Percentiles rank a stretch among this genome's conserved stretches.
These are phyloP conservation scores for Trichosporon sp. DNA, from an alignment of 1,284 basidiomycete species.

Conservation along the genomic window DNA sequence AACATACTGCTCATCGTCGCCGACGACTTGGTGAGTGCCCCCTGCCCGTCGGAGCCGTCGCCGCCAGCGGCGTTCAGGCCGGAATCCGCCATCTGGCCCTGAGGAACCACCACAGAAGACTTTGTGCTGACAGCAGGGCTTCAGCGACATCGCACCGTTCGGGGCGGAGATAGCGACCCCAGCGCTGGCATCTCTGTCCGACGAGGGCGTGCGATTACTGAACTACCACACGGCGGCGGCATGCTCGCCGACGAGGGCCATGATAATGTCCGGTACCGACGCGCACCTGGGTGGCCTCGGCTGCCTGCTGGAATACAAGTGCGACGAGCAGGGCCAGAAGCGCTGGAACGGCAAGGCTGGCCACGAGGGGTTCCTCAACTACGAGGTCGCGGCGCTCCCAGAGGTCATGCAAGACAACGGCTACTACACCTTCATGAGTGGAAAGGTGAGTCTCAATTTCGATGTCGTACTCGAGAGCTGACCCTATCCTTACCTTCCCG, in stretches of 20 bases:
- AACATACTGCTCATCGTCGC: slow-evolving; percentile 13
- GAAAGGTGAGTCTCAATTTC: slow-evolving; percentile 8
- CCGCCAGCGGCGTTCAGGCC: neutral
- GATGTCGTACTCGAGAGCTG: neutral
- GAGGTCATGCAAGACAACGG: slow-evolving; percentile 28
- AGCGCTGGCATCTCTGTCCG: slow-evolving; percentile 25
- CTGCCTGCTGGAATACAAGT: slow-evolving; percentile 10
- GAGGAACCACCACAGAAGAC: neutral
- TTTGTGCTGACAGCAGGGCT: slow-evolving; percentile 16
- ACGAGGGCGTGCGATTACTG: slow-evolving; percentile 7
- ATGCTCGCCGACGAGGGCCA: slow-evolving; percentile 16
- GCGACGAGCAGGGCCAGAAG: neutral
- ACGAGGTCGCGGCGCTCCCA: slow-evolving; percentile 30
- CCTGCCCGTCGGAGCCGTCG: neutral
- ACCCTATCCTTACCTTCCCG: neutral
- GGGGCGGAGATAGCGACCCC: slow-evolving; percentile 32
- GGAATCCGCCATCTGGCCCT: neutral
- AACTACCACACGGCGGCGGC: slow-evolving; percentile 19
- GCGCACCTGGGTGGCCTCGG: slow-evolving; percentile 12
- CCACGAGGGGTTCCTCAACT: slow-evolving; percentile 11
- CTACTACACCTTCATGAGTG: slow-evolving; percentile 17
- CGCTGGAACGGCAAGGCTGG: slow-evolving; percentile 10
- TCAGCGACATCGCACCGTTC: slow-evolving; percentile 23
- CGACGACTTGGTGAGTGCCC: slow-evolving; percentile 5
- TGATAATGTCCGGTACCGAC: slow-evolving; percentile 15